Percentiles rank a stretch among this genome's conserved stretches.
phyloP scores from a whole-genome alignment of 495 filamentous ascomycete genomes.

The Neurospora cerealis region DNA sequence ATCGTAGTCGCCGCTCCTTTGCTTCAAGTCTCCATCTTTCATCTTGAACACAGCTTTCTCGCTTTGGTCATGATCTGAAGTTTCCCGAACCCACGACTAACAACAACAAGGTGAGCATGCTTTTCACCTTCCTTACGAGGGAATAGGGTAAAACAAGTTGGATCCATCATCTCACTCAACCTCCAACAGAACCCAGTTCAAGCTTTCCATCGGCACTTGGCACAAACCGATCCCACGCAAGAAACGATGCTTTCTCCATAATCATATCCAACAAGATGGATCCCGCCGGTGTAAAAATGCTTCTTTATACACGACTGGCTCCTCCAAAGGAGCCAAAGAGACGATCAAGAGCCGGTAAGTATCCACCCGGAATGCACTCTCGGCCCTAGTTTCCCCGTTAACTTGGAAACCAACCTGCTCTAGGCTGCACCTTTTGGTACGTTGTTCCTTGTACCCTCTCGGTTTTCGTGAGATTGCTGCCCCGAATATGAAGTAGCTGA shows the following conservation, averaged over 20 bases:
- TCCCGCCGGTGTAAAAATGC: conserved; percentile 27
- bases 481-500: conserved; percentile 4
- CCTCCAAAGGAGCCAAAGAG: conserved; percentile 50
- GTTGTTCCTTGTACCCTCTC: conserved; percentile 9
- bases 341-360: conserved; percentile 53
- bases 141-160: background rate
- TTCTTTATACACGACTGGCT: conserved; percentile 48
- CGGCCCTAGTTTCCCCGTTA: conserved; percentile 1
- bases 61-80: background rate
- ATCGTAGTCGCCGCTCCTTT: background rate
- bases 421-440: conserved; percentile 52
- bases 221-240: background rate
- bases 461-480: background rate
- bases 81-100: background rate
- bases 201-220: background rate
- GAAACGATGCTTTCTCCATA: background rate
- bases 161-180: background rate
- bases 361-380: background rate
- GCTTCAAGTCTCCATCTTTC: background rate
- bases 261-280: background rate
- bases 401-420: conserved; percentile 3
- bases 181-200: background rate
- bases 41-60: background rate
- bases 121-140: background rate
- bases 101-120: background rate